Evolutionary conservation across 805 yeast genomes (phyloP).

Genomic region (Candida oleophila): DNA sequence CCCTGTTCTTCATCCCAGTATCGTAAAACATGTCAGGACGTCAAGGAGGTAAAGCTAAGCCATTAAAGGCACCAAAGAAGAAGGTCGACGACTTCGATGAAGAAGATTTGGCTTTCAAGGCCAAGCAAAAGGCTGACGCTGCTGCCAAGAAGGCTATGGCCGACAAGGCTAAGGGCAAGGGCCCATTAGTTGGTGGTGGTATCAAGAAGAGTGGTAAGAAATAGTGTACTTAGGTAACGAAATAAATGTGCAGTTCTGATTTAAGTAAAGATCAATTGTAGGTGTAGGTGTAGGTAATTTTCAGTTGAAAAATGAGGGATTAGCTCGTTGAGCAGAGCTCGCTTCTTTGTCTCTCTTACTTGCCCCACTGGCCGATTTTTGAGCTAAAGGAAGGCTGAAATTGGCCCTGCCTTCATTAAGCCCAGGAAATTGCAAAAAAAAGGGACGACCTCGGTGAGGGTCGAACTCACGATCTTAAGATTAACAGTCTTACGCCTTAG

Average conservation of each 20-base stretch:
- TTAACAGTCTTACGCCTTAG: slow-evolving; percentile 30
- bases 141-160: slow-evolving; percentile 91
- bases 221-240: neutral
- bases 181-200: slow-evolving; percentile 91
- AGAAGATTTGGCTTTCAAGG: slow-evolving; percentile 87
- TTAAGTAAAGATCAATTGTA: neutral
- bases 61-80: slow-evolving; percentile 84
- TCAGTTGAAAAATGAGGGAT: no score
- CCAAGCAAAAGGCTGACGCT: slow-evolving; percentile 92
- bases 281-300: no score
- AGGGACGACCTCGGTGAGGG: slow-evolving; percentile 9
- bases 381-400: no score
- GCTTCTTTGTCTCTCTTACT: no score
- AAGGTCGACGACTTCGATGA: slow-evolving; percentile 74
- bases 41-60: slow-evolving; percentile 97
- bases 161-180: slow-evolving; percentile 82
- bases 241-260: neutral
- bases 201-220: slow-evolving; percentile 77
- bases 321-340: no score
- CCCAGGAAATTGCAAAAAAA: slow-evolving; percentile 12
- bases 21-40: slow-evolving; percentile 74
- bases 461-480: slow-evolving; percentile 30
- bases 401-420: neutral
- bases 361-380: no score
- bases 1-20: neutral